Percentiles rank a stretch among this genome's conserved stretches.
Conservation (phyloP, 73 alveolate genomes). For the Breviolum minutum region DNA sequence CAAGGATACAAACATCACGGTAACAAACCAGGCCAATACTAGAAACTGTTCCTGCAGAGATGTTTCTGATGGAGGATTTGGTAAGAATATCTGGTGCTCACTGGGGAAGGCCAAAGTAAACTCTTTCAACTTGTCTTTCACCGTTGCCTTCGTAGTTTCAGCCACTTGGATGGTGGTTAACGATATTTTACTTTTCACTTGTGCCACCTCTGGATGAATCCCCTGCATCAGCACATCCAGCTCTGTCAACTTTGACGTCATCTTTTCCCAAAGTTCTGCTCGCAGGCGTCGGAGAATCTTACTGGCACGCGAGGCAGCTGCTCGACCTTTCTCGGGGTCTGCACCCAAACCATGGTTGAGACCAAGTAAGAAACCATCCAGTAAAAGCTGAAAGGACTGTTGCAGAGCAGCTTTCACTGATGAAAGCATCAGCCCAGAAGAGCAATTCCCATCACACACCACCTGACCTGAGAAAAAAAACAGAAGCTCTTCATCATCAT, state of each 20-base stretch:
- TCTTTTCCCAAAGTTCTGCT: slow-evolving; percentile 1
- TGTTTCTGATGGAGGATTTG: not conserved
- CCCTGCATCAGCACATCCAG: not conserved
- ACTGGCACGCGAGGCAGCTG: slow-evolving; percentile 74
- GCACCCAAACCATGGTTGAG: slow-evolving; percentile 73
- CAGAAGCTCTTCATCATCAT: slow-evolving; percentile 39
- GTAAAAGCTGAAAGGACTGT: slow-evolving; percentile 83
- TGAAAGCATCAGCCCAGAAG: slow-evolving; percentile 33
- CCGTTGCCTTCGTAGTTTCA: not conserved
- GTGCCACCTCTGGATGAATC: slow-evolving; percentile 5
- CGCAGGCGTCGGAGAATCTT: slow-evolving; percentile 48
- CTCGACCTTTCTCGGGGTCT: slow-evolving; percentile 83
- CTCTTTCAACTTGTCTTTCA: not conserved
- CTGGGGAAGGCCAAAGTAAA: not conserved
- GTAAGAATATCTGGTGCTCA: slow-evolving; percentile 15
- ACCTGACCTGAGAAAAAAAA: slow-evolving; percentile 51
- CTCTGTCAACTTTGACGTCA: not conserved
- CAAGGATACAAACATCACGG: not conserved
- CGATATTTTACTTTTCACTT: not conserved
- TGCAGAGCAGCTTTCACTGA: slow-evolving; percentile 49
- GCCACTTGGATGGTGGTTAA: not conserved
- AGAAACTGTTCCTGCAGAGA: slow-evolving; percentile 11
- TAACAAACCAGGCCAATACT: slow-evolving; percentile 22
- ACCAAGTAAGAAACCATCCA: slow-evolving; percentile 57
- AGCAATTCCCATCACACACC: slow-evolving; percentile 58